phyloP scores from a whole-genome alignment of 768 basidiomycete species.

The Collybiopsis confluens region DNA sequence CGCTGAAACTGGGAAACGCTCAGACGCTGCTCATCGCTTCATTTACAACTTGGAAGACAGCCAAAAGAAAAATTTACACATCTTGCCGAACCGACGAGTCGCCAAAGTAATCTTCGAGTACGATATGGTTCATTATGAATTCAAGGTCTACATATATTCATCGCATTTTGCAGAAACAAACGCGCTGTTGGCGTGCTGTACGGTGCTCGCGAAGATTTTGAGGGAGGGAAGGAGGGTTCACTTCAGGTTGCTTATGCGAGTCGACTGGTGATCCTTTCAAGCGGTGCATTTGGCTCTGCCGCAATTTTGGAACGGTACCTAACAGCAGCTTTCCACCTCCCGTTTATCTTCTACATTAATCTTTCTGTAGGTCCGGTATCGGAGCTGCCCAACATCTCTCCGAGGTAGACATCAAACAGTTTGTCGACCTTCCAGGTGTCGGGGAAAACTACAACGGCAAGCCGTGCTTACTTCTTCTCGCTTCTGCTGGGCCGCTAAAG shows the following conservation, averaged over 20 bases:
- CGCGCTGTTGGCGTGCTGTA: constrained; percentile 26
- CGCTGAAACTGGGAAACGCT: constrained; percentile 30
- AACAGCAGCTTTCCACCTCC: not conserved
- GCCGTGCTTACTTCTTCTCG: not conserved
- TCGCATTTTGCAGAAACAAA: constrained; percentile 4
- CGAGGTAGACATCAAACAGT: constrained; percentile 28
- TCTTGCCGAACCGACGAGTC: constrained; percentile 3
- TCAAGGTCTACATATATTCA: not conserved
- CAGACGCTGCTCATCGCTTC: constrained; percentile 30
- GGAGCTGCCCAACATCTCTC: constrained; percentile 35
- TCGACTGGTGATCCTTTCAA: constrained; percentile 23
- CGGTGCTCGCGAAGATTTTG: constrained; percentile 19
- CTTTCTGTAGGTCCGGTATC: constrained; percentile 40
- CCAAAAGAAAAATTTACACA: constrained; percentile 11
- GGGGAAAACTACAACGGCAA: constrained; percentile 40
- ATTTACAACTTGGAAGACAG: constrained; percentile 23
- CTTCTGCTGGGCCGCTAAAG: too few species aligned
- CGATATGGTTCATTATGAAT: not conserved
- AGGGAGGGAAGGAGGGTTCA: constrained; percentile 15
- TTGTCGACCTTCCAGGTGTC: constrained; percentile 48
- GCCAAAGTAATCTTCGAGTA: not conserved
- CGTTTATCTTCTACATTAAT: not conserved
- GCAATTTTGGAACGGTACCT: constrained; percentile 27
- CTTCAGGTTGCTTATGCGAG: constrained; percentile 17
- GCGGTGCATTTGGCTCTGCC: constrained; percentile 28